Conservation (phyloP, 345 rosid genomes). For the Iberis pinnata region DNA sequence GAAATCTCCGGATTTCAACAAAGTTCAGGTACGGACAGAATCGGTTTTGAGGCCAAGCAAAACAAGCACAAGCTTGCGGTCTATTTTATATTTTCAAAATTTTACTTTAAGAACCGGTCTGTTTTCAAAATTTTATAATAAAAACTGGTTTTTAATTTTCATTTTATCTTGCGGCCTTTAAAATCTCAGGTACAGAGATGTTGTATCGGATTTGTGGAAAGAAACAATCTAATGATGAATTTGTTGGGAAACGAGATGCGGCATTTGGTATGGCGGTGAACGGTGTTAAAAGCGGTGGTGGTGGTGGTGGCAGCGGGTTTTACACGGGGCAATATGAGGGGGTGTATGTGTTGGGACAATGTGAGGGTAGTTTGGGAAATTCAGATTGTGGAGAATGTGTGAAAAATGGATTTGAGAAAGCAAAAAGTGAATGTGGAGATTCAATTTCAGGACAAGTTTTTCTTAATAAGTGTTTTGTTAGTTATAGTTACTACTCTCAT, state of each 20-base stretch:
- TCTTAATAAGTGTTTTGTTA: conserved; percentile 67
- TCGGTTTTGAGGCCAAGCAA: no score
- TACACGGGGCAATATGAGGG: conserved; percentile 50
- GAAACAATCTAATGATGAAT: conserved; percentile 28
- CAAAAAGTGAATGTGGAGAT: conserved; percentile 49
- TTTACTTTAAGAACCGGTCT: no score
- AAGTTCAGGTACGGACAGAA: conserved; percentile 35
- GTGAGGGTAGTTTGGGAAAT: conserved; percentile 66
- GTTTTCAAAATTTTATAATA: no score
- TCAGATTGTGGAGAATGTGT: conserved; percentile 60
- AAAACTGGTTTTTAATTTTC: no score
- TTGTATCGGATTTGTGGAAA: conserved; percentile 50
- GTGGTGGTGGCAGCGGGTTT: conserved; percentile 25
- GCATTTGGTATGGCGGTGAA: conserved; percentile 41
- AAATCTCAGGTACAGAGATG: conserved; percentile 44
- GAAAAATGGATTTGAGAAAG: conserved; percentile 47
- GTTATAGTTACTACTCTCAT: conserved; percentile 71
- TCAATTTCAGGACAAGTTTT: conserved; percentile 65
- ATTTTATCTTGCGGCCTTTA: no score
- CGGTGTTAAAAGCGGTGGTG: conserved; percentile 38
- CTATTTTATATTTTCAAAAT: no score
- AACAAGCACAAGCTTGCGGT: no score
- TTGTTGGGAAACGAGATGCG: conserved; percentile 36
- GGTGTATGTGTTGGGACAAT: conserved; percentile 67
- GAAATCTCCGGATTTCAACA: conserved; percentile 53